A percentile compares a stretch with the other conserved stretches of the same genome.
Evolutionary conservation across 768 basidiomycete species (phyloP).

Genomic region (Tylopilus sp.): DNA sequence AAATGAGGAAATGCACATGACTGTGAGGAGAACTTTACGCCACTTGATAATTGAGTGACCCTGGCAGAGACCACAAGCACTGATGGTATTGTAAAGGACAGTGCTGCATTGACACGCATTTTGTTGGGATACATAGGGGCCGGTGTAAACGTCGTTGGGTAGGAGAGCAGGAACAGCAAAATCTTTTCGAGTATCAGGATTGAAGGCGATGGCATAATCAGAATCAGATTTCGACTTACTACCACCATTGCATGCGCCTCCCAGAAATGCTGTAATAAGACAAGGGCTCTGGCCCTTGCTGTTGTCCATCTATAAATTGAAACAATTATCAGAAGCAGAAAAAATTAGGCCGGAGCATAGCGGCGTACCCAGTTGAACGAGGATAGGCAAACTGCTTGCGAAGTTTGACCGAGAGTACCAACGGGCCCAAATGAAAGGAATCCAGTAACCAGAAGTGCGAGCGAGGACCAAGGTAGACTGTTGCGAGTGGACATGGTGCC

Average conservation of each 20-base stretch:
- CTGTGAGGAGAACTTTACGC: neutral
- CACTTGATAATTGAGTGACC: slow-evolving; percentile 37
- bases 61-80: slow-evolving; percentile 58
- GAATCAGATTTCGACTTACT: slow-evolving; percentile 21
- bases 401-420: slow-evolving; percentile 20
- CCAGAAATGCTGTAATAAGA: slow-evolving; percentile 39
- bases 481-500: slow-evolving; percentile 9
- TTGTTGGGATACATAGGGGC: slow-evolving; percentile 28
- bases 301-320: slow-evolving; percentile 33
- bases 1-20: neutral
- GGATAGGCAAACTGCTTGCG: slow-evolving; percentile 7
- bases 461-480: slow-evolving; percentile 8
- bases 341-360: too few relatives aligned
- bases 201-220: neutral
- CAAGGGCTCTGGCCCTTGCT: slow-evolving; percentile 48
- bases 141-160: slow-evolving; percentile 21
- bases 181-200: slow-evolving; percentile 27
- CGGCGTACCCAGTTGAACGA: neutral
- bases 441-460: slow-evolving; percentile 16
- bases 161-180: slow-evolving; percentile 39
- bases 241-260: slow-evolving; percentile 40
- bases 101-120: slow-evolving; percentile 51
- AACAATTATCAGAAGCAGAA: neutral
- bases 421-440: slow-evolving; percentile 16
- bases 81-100: slow-evolving; percentile 51